These are phyloP conservation scores for Cornus florida DNA, from an alignment of 148 eudicot species.

Conservation along the genomic window DNA sequence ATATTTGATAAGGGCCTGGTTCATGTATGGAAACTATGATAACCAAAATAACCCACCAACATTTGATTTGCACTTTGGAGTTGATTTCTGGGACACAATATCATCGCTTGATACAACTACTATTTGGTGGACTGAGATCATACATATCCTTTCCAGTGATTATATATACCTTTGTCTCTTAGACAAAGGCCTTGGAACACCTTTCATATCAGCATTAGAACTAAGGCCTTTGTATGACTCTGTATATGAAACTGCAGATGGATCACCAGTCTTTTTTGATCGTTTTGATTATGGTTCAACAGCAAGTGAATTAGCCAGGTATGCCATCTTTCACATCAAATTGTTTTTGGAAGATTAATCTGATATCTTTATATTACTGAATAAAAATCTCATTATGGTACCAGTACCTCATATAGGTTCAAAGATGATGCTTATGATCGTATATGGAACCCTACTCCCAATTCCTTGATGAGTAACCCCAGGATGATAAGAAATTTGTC, in stretches of 20 bases:
- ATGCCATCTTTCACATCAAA: neutral
- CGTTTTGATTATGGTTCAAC: slow-evolving; percentile 11
- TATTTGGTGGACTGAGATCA: slow-evolving; percentile 20
- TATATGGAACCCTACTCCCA: slow-evolving; percentile 20
- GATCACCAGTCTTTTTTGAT: slow-evolving; percentile 20
- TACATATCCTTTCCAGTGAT: slow-evolving; percentile 23
- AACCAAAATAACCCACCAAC: slow-evolving; percentile 6
- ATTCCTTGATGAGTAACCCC: neutral
- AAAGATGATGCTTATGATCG: slow-evolving; percentile 41
- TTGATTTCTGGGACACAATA: slow-evolving; percentile 34
- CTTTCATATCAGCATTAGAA: slow-evolving; percentile 42
- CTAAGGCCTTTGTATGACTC: slow-evolving; percentile 21
- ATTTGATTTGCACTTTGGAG: slow-evolving; percentile 35
- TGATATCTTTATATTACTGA: no score
- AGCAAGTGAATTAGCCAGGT: neutral
- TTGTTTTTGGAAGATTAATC: no score
- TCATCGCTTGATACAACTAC: neutral
- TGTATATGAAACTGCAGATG: slow-evolving; percentile 17
- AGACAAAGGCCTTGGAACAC: slow-evolving; percentile 28
- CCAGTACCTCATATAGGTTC: slow-evolving; percentile 17
- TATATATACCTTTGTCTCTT: slow-evolving; percentile 33
- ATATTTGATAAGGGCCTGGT: slow-evolving; percentile 33
- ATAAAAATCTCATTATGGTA: no score
- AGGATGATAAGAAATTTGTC: neutral
- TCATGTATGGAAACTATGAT: slow-evolving; percentile 46